These are phyloP conservation scores for Aspergillus costaricaensis DNA, from an alignment of 2,329 filamentous ascomycete genomes.

Conservation along the genomic window DNA sequence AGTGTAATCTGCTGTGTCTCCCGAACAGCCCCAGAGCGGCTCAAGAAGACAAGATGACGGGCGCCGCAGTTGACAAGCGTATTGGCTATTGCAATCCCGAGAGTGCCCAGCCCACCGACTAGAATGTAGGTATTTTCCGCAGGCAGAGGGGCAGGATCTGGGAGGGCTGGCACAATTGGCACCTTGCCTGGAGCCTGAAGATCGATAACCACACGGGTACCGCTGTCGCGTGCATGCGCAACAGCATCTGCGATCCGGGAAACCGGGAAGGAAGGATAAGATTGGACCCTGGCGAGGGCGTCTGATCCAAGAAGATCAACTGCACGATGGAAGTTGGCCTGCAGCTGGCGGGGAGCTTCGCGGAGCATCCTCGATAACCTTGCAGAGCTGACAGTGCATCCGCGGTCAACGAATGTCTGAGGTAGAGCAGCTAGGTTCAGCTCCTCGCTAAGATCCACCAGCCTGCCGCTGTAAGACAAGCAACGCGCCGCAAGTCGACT, in stretches of 20 bases:
- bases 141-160: background rate
- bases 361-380: background rate
- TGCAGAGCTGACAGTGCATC: background rate
- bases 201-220: background rate
- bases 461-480: background rate
- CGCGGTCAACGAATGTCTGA: background rate
- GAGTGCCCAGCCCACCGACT: constrained; percentile 25
- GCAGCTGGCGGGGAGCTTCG: background rate
- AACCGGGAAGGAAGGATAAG: background rate
- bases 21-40: constrained; percentile 19
- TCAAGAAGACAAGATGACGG: constrained; percentile 26
- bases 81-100: constrained; percentile 24
- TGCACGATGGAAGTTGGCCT: background rate
- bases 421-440: background rate
- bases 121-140: constrained; percentile 21
- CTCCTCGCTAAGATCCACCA: background rate
- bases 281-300: background rate
- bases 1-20: constrained; percentile 17
- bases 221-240: background rate
- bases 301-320: background rate
- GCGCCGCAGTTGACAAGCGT: constrained; percentile 22
- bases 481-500: background rate
- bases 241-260: background rate
- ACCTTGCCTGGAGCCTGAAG: background rate
- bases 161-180: background rate